Evolutionary conservation across 257 asterid genomes (phyloP), one percentile per base, ranked within the genome.

Genomic region (Oldenlandia corymbosa): DNA sequence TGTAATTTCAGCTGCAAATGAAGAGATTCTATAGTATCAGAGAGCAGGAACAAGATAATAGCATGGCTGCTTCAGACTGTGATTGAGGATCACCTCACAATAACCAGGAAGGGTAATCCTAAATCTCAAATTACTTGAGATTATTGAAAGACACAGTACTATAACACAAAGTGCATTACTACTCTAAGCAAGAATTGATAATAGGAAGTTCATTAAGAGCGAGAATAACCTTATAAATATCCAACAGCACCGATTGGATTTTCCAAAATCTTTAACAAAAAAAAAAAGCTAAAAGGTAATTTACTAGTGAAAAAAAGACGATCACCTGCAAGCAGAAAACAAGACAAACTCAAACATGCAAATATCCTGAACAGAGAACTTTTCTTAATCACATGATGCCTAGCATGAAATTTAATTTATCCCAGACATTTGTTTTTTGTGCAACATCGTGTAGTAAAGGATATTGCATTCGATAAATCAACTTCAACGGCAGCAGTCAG

Each of bases 381-480:
- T 9, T 17, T 51, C 20, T 5, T 31, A 42, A 3, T 48, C 41
- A 43, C 50, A 31, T 28, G 2, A 28, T 52, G 23, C 34, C 28
- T 47, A 1, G 36, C 30, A 30, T 28, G 43, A 45, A 45, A 27
- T 3, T 43, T 45, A 45, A 2, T 60, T 16, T 55, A 36, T 21
- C 37, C 46, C 23, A 39, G 20, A 49, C 36, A 62, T 46, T 21
- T 36, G n/a, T 49, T 26, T 14, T 16, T 26, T 24, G 52, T 28
- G 66, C 41, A 61, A 26, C 42, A 43, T 11, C 13, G 7, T 2
- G 0, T 14, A 28, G 16, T 28, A 76, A 80, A 90, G 99, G 99
- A 90, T 93, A 93, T 93, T 87, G 99, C 94, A 84, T 78, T 80
- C 34, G 95, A 78, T 70, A 90, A 80, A 80, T 93, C 88, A 68